Evolutionary conservation across 495 filamentous ascomycete genomes (phyloP).

Genomic region (Tuber indicum): DNA sequence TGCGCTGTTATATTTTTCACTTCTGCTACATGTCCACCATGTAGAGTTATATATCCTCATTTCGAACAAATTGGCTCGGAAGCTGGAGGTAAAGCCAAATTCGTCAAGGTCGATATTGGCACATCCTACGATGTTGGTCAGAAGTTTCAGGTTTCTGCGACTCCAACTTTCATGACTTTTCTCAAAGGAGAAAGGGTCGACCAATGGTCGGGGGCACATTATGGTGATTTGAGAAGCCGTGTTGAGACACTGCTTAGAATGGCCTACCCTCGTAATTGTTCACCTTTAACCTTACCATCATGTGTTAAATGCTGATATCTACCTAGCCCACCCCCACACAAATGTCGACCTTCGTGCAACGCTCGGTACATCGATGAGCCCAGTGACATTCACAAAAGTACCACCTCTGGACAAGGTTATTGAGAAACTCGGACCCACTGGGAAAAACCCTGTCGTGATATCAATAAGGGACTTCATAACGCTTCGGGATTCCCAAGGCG

Average conservation of each 20-base stretch:
- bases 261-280: constrained; percentile 54
- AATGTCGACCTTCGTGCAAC: constrained; percentile 63
- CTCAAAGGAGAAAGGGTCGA: constrained; percentile 67
- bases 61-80: constrained; percentile 77
- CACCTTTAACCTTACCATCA: not conserved
- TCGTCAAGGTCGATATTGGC: constrained; percentile 80
- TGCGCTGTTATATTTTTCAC: constrained; percentile 92
- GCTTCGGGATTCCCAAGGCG: constrained; percentile 49
- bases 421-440: constrained; percentile 59
- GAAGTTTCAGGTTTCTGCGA: constrained; percentile 64
- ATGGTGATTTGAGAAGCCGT: constrained; percentile 60
- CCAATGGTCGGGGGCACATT: constrained; percentile 72
- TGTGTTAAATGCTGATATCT: constrained; percentile 6
- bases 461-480: constrained; percentile 62
- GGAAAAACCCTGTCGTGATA: constrained; percentile 51
- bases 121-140: constrained; percentile 58
- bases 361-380: constrained; percentile 55
- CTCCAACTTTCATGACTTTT: constrained; percentile 88
- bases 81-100: constrained; percentile 57
- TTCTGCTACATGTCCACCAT: constrained; percentile 76
- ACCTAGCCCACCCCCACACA: constrained; percentile 61
- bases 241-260: constrained; percentile 67
- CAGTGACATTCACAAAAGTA: constrained; percentile 67
- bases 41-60: constrained; percentile 72
- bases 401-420: constrained; percentile 80